Evolutionary conservation across 176 grass and related monocot species (phyloP).

Genomic region (Lolium rigidum): DNA sequence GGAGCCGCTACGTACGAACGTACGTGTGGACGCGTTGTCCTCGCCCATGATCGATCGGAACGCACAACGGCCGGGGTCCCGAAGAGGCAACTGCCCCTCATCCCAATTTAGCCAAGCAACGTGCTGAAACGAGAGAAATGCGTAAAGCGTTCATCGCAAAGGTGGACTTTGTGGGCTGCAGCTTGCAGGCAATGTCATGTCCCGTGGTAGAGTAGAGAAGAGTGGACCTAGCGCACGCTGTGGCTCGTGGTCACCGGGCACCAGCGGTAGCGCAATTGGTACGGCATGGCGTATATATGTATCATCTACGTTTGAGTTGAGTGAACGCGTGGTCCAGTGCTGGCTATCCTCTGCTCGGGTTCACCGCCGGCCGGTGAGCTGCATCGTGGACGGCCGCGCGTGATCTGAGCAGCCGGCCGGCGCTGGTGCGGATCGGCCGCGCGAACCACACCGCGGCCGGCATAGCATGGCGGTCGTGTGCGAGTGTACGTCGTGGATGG

Average conservation of each 20-base stretch:
- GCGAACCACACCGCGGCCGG: too few relatives aligned
- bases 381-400: neutral
- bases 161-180: neutral
- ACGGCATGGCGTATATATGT: neutral
- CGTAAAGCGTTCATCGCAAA: too few relatives aligned
- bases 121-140: neutral
- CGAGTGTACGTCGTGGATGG: neutral
- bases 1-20: too few relatives aligned
- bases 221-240: neutral
- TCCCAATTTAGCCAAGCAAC: neutral
- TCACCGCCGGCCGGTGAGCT: too few relatives aligned
- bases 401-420: too few relatives aligned
- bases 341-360: too few relatives aligned
- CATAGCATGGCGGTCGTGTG: too few relatives aligned
- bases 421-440: too few relatives aligned
- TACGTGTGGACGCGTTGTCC: neutral
- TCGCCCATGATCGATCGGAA: neutral
- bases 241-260: conserved; percentile 14
- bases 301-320: neutral
- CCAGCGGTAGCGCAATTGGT: too few relatives aligned
- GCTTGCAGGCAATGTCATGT: too few relatives aligned
- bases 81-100: neutral
- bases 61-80: neutral
- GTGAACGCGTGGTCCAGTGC: neutral
- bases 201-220: neutral